Base-by-base conservation (phyloP, 225 moss, liverwort and hornwort species). In the Bryoerythrophyllum caledonicum region DNA sequence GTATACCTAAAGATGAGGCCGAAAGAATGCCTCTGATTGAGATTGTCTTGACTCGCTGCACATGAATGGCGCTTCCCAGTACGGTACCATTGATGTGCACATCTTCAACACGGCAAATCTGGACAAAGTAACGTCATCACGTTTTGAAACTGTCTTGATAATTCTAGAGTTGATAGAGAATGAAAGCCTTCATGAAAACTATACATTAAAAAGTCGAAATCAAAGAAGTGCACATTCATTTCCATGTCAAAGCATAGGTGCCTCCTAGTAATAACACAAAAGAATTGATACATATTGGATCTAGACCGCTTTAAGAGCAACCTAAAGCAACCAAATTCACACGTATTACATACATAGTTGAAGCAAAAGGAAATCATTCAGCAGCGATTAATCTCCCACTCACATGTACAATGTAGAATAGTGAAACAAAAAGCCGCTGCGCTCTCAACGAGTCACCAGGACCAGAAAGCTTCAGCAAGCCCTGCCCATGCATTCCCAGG, bases 101-200 rank as follows among this genome's bases (percentile, higher is more conserved):
- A 73, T 97, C 94, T 85, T 97, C 97, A 43, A 94, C 97, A 44
- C 94, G 93, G 76, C 97, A 97, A 51, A 97, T 82, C 97, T 97
- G 89, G 78, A 80, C 60, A 79, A 38, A 72, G 27, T 61, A 24
- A n/a, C 54, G 17, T 70, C 12, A 38, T 59, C 59, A 52, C 63
- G 17, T 43, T 64, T 79, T 64, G 30, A 24, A 57, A 53, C 64
- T 14, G 49, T 34, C 58, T 34, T 21, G 6, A 38, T 28, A 69
- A 13, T 69, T 65, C 23, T 37, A 73, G 12, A 69, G 53, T 2
- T 64, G 44, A 19, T 28, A 51, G 10, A 9, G 34, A 55, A 53
- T 27, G 53, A 11, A 49, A 68, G 56, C 14, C 70, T 43, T 24
- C 27, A 60, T 46, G 11, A 28, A 12, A 46, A n/a, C 41, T 37